Evolutionary conservation across 768 basidiomycete genomes (phyloP).

Genomic region (Russula dissimulans): DNA sequence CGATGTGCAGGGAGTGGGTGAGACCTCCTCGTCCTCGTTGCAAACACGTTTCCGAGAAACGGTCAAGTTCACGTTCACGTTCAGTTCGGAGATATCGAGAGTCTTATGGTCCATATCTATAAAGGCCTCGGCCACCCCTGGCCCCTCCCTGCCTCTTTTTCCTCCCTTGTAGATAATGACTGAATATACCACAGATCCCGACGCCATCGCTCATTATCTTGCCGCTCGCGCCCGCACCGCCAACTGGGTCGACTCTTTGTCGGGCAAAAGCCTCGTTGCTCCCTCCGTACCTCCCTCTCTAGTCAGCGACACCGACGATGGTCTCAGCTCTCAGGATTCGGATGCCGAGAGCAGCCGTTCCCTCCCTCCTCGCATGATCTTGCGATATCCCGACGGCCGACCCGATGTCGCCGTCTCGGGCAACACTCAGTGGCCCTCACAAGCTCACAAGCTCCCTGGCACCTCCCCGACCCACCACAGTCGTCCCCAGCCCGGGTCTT

Average conservation of each 20-base stretch:
- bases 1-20: background rate
- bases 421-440: background rate
- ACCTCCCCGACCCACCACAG: background rate
- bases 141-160: constrained; percentile 14
- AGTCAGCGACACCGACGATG: constrained; percentile 27
- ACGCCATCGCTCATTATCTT: constrained; percentile 49
- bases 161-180: constrained; percentile 36
- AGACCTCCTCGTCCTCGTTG: constrained; percentile 3
- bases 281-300: constrained; percentile 31
- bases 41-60: constrained; percentile 5
- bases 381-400: constrained; percentile 56
- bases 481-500: constrained; percentile 5
- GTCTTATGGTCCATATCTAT: background rate
- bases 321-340: constrained; percentile 30
- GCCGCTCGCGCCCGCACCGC: constrained; percentile 53
- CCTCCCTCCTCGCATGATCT: constrained; percentile 61
- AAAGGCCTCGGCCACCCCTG: constrained; percentile 13
- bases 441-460: background rate
- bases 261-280: constrained; percentile 32
- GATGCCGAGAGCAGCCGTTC: constrained; percentile 37
- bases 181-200: constrained; percentile 52
- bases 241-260: constrained; percentile 48
- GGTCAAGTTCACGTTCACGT: too few species aligned
- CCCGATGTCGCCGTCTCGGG: constrained; percentile 15
- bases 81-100: background rate